Evolutionary conservation across 768 basidiomycete genomes (phyloP).

Genomic region (Trametes villosa): DNA sequence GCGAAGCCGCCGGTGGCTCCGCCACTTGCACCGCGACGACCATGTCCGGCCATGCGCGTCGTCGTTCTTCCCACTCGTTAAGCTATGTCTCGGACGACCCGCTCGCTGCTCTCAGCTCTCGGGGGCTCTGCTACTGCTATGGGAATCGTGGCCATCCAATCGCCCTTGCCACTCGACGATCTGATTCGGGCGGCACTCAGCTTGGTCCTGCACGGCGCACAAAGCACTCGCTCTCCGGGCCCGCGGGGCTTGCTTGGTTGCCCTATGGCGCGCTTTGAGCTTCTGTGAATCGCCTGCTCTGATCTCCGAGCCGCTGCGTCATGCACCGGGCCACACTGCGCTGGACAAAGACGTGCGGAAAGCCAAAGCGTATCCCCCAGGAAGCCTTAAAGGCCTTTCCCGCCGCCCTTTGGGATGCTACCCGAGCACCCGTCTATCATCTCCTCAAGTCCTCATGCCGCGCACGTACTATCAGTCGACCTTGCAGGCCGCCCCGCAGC

Average conservation of each 20-base stretch:
- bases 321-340: conserved; percentile 11
- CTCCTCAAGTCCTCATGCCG: conserved; percentile 10
- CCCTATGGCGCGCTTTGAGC: conserved; percentile 2
- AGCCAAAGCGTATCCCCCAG: conserved; percentile 3
- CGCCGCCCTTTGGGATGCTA: conserved; percentile 9
- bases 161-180: conserved; percentile 7
- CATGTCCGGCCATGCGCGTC: conserved; percentile 2
- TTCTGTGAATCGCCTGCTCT: background rate
- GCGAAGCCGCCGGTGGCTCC: too few relatives aligned
- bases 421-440: conserved; percentile 9
- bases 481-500: conserved; percentile 6
- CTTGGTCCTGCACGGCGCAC: conserved; percentile 7
- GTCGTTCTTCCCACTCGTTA: background rate
- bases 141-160: conserved; percentile 1
- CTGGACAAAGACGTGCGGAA: conserved; percentile 9
- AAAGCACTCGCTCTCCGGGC: conserved; percentile 10
- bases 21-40: conserved; percentile 14
- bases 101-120: background rate
- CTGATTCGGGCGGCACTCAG: conserved; percentile 11
- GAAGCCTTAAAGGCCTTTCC: conserved; percentile 4
- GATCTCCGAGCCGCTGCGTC: conserved; percentile 15
- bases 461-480: conserved; percentile 10
- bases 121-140: conserved; percentile 11
- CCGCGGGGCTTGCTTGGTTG: conserved; percentile 2
- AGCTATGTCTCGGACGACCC: background rate